Conservation (phyloP, 306 rosid genomes). For the Urtica urens region DNA sequence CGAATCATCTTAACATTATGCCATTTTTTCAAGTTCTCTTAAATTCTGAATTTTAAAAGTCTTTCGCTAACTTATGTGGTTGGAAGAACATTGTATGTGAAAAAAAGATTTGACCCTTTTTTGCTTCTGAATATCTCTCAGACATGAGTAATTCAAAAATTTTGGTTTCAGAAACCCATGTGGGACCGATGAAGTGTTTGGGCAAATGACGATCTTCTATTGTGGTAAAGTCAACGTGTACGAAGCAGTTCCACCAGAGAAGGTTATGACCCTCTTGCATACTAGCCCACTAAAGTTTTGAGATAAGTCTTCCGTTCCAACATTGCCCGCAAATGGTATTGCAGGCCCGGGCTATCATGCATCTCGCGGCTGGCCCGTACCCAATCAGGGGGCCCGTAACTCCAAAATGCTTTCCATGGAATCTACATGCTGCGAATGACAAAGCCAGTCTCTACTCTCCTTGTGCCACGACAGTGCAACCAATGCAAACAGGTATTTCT, state of each 20-base stretch:
- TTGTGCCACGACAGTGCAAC: constrained; percentile 38
- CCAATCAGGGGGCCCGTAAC: constrained; percentile 35
- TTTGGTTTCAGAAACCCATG: constrained; percentile 50
- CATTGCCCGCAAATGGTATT: constrained; percentile 27
- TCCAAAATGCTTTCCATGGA: constrained; percentile 41
- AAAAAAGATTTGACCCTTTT: no score
- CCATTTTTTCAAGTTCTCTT: no score
- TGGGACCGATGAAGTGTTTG: constrained; percentile 36
- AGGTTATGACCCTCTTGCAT: constrained; percentile 45
- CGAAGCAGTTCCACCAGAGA: constrained; percentile 74
- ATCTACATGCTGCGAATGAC: constrained; percentile 30
- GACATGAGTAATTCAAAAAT: constrained; percentile 12
- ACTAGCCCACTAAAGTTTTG: constrained; percentile 26
- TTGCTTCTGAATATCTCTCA: not conserved
- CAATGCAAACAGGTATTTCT: constrained; percentile 58
- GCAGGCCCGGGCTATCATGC: constrained; percentile 91
- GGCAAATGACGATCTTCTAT: constrained; percentile 93
- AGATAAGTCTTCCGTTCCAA: constrained; percentile 31
- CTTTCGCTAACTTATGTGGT: no score
- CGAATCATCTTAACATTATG: no score
- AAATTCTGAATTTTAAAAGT: no score
- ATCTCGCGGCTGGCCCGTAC: constrained; percentile 69
- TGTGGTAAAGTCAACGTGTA: constrained; percentile 96
- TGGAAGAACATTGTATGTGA: no score
- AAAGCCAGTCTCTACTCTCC: constrained; percentile 36